Percentiles rank a stretch among this genome's conserved stretches.
Evolutionary conservation across 2,329 filamentous ascomycete species (phyloP).

Genomic region (Pseudomassariella vexata): DNA sequence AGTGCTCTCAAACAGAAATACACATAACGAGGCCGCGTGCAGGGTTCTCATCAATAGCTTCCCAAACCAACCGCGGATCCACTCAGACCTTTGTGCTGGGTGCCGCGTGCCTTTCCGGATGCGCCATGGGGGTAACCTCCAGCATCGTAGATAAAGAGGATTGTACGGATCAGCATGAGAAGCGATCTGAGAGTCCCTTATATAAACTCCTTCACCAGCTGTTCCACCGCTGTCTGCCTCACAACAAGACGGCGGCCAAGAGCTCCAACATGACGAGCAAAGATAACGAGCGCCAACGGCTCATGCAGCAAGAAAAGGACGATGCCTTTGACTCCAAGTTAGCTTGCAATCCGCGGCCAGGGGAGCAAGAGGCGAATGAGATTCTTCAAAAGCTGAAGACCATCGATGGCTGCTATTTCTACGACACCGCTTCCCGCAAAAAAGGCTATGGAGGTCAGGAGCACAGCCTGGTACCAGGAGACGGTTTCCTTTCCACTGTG

Average conservation of each 20-base stretch:
- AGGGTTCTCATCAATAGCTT: too few relatives aligned
- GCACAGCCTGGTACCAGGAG: constrained; percentile 40
- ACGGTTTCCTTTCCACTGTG: constrained; percentile 54
- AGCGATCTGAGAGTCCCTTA: constrained; percentile 9
- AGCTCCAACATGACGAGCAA: background rate
- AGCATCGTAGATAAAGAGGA: constrained; percentile 16
- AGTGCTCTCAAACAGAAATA: too few relatives aligned
- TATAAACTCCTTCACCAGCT: constrained; percentile 6
- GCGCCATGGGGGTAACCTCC: constrained; percentile 19
- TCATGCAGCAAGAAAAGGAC: background rate
- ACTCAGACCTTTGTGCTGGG: too few relatives aligned
- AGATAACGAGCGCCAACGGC: too few relatives aligned
- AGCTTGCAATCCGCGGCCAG: background rate
- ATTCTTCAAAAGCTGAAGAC: constrained; percentile 7
- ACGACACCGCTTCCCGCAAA: constrained; percentile 5
- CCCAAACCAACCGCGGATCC: too few relatives aligned
- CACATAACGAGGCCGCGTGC: too few relatives aligned
- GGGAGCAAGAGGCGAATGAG: constrained; percentile 9
- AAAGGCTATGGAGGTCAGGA: constrained; percentile 27
- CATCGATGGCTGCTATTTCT: constrained; percentile 12
- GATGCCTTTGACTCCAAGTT: background rate
- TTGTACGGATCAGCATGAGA: constrained; percentile 16
- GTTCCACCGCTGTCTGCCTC: constrained; percentile 8
- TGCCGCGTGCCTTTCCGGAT: constrained; percentile 6
- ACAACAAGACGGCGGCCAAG: constrained; percentile 11